Evolutionary conservation across 2,329 filamentous ascomycete species (phyloP).

Genomic region (Penicillium oxalicum): DNA sequence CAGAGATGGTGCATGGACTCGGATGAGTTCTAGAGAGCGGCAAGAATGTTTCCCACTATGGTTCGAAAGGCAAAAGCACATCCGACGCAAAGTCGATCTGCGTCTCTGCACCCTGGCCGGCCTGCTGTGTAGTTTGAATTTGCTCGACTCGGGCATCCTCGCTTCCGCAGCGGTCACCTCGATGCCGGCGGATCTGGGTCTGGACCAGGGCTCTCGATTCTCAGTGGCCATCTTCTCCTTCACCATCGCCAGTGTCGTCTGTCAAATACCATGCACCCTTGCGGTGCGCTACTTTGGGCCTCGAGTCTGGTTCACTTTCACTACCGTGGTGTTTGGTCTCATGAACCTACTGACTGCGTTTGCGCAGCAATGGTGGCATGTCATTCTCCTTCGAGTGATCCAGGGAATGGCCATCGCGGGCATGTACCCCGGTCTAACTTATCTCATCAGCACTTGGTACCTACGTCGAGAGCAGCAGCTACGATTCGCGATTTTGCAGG

Average conservation of each 20-base stretch:
- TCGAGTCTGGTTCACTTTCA: conserved; percentile 55
- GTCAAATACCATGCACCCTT: conserved; percentile 63
- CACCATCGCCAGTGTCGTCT: conserved; percentile 61
- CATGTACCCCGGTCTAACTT: conserved; percentile 42
- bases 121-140: conserved; percentile 62
- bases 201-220: conserved; percentile 58
- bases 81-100: conserved; percentile 60
- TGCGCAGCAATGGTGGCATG: conserved; percentile 60
- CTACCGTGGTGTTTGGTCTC: conserved; percentile 56
- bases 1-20: no score
- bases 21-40: not conserved
- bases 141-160: conserved; percentile 65
- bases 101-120: conserved; percentile 65
- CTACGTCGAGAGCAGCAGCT: conserved; percentile 60
- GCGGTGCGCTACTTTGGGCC: conserved; percentile 61
- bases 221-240: conserved; percentile 69
- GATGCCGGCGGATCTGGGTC: conserved; percentile 58
- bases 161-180: conserved; percentile 63
- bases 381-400: conserved; percentile 61
- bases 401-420: conserved; percentile 57
- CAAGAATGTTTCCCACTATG: not conserved
- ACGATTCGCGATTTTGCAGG: conserved; percentile 60
- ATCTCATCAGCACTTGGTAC: conserved; percentile 54
- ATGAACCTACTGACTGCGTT: conserved; percentile 65
- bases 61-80: conserved; percentile 37